Percentiles rank a stretch among this genome's conserved stretches.
Evolutionary conservation across 1,284 basidiomycete species (phyloP).

Genomic region (Meira nashicola): DNA sequence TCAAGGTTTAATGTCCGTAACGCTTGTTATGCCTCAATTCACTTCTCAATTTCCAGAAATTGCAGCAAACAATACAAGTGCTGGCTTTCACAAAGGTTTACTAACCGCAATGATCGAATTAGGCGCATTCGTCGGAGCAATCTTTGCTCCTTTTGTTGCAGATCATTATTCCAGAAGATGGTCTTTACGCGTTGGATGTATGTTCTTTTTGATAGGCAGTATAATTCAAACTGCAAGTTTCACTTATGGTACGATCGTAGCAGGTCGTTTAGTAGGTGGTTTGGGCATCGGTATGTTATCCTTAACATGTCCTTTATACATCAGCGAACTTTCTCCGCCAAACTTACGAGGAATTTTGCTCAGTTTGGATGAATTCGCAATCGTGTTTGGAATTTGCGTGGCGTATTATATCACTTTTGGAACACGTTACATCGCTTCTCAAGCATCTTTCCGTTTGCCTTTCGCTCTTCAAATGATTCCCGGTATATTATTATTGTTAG

Average conservation of each 20-base stretch:
- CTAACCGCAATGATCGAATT: constrained; percentile 70
- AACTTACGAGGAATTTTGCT: constrained; percentile 12
- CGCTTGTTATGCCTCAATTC: constrained; percentile 45
- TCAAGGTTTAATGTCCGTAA: constrained; percentile 48
- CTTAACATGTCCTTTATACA: constrained; percentile 21
- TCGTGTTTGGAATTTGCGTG: constrained; percentile 61
- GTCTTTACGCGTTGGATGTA: constrained; percentile 58
- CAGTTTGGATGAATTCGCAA: constrained; percentile 64
- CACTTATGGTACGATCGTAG: constrained; percentile 53
- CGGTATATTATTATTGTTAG: constrained; percentile 11
- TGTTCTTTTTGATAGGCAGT: constrained; percentile 53
- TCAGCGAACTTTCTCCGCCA: constrained; percentile 12
- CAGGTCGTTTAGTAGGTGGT: constrained; percentile 36
- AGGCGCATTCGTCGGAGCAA: constrained; percentile 66
- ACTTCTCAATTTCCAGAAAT: constrained; percentile 57
- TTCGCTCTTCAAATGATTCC: constrained; percentile 30
- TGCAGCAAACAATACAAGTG: constrained; percentile 56
- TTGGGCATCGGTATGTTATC: constrained; percentile 27
- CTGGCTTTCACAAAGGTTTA: constrained; percentile 14
- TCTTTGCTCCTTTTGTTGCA: constrained; percentile 60
- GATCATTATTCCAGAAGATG: constrained; percentile 7
- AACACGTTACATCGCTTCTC: constrained; percentile 42
- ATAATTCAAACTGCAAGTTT: constrained; percentile 46
- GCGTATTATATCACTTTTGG: constrained; percentile 54
- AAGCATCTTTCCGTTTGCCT: constrained; percentile 24